Evolutionary conservation across 176 grass and related monocot genomes (phyloP), one percentile per base, ranked within the genome.

Genomic region (Zea luxurians): DNA sequence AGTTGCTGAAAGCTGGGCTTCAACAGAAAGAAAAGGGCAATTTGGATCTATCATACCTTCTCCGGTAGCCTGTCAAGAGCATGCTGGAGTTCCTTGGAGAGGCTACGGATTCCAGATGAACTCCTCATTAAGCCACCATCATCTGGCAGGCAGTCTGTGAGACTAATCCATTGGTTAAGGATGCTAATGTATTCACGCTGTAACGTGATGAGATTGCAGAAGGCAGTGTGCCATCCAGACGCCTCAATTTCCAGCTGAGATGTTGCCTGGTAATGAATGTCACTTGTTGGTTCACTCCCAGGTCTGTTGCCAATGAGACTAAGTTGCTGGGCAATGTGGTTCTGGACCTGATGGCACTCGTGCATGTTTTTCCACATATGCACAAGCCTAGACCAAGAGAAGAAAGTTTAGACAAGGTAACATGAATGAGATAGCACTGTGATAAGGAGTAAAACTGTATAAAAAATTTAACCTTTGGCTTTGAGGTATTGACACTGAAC

Each of bases 291-390:
- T 57, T 93, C 92, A 82, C 5, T 93, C 66, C 90, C 88, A 48
- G 82, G 86, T 82, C 38, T 86, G 68, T 84, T 89, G 37, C 80
- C 82, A 48, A 99, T 73, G 63, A 88, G 81, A 78, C 54, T 90
- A 79, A 78, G 82, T 78, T 93, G 90, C 78, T 99, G 96, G 37
- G 92, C 90, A 57, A 93, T 70, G 16, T 91, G 88, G 68, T 84
- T 90, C 82, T 99, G 96, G 80, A 92, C 92, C 74, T 99, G 86
- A 85, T 99, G 96, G 64, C 92, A 99, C 76, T 96, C 92, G n/a
- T 93, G 79, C 96, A 96, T 96, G 71, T 74, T 90, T 86, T 84
- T 91, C 96, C 96, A 99, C 96, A 99, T 99, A 71, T 93, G 82
- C 45, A 92, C 82, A 34, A 99, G 88, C 48, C 96, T 99, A 82